Evolutionary conservation across 805 yeast species (phyloP).

Genomic region (Ogataea minuta): DNA sequence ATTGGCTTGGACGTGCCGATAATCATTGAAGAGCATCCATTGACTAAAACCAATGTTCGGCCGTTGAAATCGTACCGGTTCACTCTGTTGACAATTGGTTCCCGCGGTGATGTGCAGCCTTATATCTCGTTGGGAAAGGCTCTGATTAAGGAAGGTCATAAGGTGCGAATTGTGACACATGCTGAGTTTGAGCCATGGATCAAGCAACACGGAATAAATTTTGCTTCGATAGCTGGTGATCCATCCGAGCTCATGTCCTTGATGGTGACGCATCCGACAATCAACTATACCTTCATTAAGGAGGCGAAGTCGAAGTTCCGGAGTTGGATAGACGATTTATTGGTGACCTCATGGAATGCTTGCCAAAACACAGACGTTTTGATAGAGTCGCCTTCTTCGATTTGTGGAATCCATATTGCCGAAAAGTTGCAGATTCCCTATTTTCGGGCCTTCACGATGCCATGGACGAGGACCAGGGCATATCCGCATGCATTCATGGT

Average conservation of each 20-base stretch:
- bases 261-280: constrained; percentile 88
- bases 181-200: constrained; percentile 79
- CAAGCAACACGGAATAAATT: constrained; percentile 59
- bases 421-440: constrained; percentile 89
- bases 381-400: constrained; percentile 94
- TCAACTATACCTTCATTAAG: constrained; percentile 75
- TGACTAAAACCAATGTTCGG: constrained; percentile 36
- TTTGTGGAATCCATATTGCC: constrained; percentile 94
- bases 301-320: constrained; percentile 81
- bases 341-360: constrained; percentile 78
- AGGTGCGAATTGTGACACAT: constrained; percentile 83
- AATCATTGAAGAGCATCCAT: constrained; percentile 63
- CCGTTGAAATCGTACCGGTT: constrained; percentile 58
- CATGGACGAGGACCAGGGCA: constrained; percentile 94
- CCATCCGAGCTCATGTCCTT: constrained; percentile 89
- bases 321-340: constrained; percentile 77
- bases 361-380: constrained; percentile 80
- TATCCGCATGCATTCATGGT: constrained; percentile 96
- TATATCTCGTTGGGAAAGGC: constrained; percentile 88
- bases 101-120: constrained; percentile 97
- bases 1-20: constrained; percentile 68
- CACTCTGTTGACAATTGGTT: constrained; percentile 83
- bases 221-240: constrained; percentile 81
- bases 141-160: constrained; percentile 75
- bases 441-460: constrained; percentile 96